These are phyloP conservation scores for Yamadazyma scolyti DNA, from an alignment of 805 yeast species.

Conservation along the genomic window DNA sequence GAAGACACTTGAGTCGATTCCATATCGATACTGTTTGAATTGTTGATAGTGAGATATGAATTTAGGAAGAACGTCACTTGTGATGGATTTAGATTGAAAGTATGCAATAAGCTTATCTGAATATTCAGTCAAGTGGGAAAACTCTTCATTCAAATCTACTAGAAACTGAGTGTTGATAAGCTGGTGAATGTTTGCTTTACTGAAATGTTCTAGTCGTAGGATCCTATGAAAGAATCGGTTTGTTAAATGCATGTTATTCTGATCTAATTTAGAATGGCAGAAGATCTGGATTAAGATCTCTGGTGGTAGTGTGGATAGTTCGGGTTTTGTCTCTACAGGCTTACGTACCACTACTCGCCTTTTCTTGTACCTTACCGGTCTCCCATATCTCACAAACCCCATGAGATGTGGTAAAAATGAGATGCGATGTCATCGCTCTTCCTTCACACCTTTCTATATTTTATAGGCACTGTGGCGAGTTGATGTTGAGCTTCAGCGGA, in stretches of 20 bases:
- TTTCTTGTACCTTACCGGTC: background rate
- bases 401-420: constrained; percentile 4
- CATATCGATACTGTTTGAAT: too few relatives aligned
- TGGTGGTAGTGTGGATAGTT: constrained; percentile 4
- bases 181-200: constrained; percentile 3
- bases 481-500: too few relatives aligned
- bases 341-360: constrained; percentile 1
- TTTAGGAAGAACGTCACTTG: too few relatives aligned
- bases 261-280: constrained; percentile 1
- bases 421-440: too few relatives aligned
- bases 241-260: constrained; percentile 9
- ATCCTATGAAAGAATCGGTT: constrained; percentile 7
- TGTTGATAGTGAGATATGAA: too few relatives aligned
- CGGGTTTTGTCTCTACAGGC: background rate
- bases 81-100: background rate
- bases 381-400: constrained; percentile 13
- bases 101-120: background rate
- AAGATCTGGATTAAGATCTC: constrained; percentile 10
- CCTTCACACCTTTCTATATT: too few relatives aligned
- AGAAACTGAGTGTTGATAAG: constrained; percentile 8
- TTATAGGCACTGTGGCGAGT: too few relatives aligned
- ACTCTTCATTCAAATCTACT: constrained; percentile 6
- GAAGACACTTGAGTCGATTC: too few relatives aligned
- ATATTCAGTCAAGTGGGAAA: background rate
- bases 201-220: constrained; percentile 5